Percentiles rank a stretch among this genome's conserved stretches.
These are phyloP conservation scores for Uronychia binucleata DNA, from an alignment of 73 alveolate genomes.

Conservation along the genomic window DNA sequence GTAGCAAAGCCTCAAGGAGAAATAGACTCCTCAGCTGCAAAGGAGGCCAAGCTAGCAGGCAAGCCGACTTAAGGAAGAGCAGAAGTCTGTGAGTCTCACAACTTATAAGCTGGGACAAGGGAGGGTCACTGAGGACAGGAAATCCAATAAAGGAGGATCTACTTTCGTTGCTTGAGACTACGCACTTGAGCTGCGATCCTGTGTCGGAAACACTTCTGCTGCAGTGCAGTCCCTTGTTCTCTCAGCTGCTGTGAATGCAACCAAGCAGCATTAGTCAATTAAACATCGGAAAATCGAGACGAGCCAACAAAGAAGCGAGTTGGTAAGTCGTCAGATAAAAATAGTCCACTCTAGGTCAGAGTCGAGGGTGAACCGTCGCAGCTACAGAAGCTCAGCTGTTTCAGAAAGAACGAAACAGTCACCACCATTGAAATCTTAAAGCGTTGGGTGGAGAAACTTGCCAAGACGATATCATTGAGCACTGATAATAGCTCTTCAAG, in stretches of 20 bases:
- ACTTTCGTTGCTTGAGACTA: neutral
- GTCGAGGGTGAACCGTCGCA: neutral
- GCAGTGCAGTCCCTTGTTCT: neutral
- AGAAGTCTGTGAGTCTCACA: neutral
- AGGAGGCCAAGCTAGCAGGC: neutral
- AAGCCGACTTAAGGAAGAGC: neutral
- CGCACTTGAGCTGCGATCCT: neutral
- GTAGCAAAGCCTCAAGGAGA: too few species aligned
- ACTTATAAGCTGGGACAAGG: neutral
- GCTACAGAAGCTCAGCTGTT: neutral
- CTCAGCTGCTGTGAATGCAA: neutral
- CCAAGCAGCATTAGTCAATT: neutral
- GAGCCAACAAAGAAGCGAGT: neutral
- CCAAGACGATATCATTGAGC: neutral
- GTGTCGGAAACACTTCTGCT: constrained; percentile 1
- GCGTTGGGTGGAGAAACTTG: neutral
- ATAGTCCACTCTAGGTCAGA: neutral
- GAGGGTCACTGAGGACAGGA: neutral
- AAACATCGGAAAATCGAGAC: neutral
- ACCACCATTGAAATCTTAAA: neutral
- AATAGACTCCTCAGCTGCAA: too few species aligned
- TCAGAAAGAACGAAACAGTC: neutral
- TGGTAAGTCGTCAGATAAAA: neutral
- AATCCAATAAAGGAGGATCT: neutral
- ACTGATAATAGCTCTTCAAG: neutral